Evolutionary conservation across 2,329 filamentous ascomycete species (phyloP).

Genomic region (Boeremia exigua): DNA sequence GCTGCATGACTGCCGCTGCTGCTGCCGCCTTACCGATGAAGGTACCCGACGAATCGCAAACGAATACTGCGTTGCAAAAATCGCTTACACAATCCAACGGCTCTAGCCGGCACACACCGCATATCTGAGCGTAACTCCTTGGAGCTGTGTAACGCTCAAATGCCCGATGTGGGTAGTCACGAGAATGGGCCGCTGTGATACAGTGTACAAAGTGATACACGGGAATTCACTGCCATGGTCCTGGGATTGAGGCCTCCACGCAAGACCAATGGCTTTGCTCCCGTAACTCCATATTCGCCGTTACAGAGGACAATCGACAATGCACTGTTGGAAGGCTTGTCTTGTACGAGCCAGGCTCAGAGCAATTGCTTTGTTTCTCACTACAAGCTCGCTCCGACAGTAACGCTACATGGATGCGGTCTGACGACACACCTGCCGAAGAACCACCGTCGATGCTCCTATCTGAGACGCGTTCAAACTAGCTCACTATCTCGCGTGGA

Average conservation of each 20-base stretch:
- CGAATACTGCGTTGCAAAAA: not conserved
- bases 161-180: too few relatives aligned
- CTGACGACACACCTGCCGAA: not conserved
- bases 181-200: not conserved
- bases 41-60: not conserved
- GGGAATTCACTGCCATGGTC: conserved; percentile 9
- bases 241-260: conserved; percentile 9
- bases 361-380: conserved; percentile 5
- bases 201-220: not conserved
- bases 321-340: not conserved
- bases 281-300: conserved; percentile 1
- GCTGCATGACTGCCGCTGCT: conserved; percentile 3
- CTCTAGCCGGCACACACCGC: conserved; percentile 14
- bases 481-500: not conserved
- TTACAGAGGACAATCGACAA: not conserved
- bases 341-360: conserved; percentile 2
- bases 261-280: not conserved
- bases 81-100: not conserved
- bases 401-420: not conserved
- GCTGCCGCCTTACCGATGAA: conserved; percentile 1
- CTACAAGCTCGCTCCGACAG: conserved; percentile 2
- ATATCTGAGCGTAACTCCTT: not conserved
- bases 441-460: not conserved
- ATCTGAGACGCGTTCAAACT: not conserved
- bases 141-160: too few relatives aligned